Percentiles rank a stretch among this genome's conserved stretches.
These are phyloP conservation scores for Amesomyces nigricolor DNA, from an alignment of 2,329 filamentous ascomycete species.

Conservation along the genomic window DNA sequence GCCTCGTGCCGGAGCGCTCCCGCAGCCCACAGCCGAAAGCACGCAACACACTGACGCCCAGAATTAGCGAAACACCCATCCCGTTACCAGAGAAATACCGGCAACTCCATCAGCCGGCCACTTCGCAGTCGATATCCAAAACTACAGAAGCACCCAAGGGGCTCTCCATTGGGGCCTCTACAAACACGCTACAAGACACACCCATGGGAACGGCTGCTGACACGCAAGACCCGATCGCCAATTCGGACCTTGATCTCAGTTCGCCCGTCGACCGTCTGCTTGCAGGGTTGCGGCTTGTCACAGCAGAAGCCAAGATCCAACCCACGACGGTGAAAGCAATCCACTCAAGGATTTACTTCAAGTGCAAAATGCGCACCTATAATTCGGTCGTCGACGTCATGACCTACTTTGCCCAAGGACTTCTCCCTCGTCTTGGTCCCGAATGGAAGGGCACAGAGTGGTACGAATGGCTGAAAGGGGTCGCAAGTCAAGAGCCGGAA, in stretches of 20 bases:
- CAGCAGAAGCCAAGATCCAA: conserved; percentile 28
- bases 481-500: conserved; percentile 28
- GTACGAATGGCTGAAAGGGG: conserved; percentile 32
- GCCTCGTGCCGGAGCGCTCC: conserved; percentile 12
- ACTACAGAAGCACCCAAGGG: not conserved
- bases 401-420: conserved; percentile 39
- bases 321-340: conserved; percentile 29
- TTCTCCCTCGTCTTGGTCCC: conserved; percentile 34
- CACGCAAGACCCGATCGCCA: not conserved
- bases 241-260: not conserved
- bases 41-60: conserved; percentile 9
- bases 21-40: conserved; percentile 13
- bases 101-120: not conserved
- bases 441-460: conserved; percentile 32
- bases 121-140: not conserved
- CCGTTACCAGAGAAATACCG: conserved; percentile 20
- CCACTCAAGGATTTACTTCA: conserved; percentile 32
- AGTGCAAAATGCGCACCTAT: conserved; percentile 39
- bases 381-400: conserved; percentile 36
- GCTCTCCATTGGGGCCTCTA: not conserved
- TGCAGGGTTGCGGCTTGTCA: conserved; percentile 21
- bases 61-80: conserved; percentile 17
- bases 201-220: not conserved
- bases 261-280: conserved; percentile 26
- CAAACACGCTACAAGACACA: not conserved